Base-by-base conservation (phyloP, 177 flowering plant species). In the Vitis hybrid region DNA sequence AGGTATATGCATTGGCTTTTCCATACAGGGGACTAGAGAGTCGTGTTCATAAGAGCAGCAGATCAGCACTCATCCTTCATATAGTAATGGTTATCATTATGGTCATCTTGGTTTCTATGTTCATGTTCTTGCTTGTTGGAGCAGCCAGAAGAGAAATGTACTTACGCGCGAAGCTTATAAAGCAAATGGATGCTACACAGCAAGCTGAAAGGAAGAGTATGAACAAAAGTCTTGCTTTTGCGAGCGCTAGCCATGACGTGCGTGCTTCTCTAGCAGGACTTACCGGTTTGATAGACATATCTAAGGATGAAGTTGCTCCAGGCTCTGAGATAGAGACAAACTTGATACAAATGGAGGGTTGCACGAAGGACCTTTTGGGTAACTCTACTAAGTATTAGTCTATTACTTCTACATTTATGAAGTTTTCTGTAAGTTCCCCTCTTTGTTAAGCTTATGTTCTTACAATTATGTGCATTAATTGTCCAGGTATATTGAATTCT, bases 121-220 rank as follows among this genome's bases (percentile, higher is more conserved):
- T 84, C 12, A 54, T 86, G 15, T 21, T 66, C 48, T 51, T 86
- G 34, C 68, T 75, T 30, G 26, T 70, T 17, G 68, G 80, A 71
- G 82, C 83, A 1, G 76, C 80, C 1, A 79, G 64, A 63, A 77
- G 84, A 67, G 91, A 84, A 75, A 80, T 86, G 78, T 52, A 69
- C 34, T 73, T 88, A 30, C 64, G 84, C 57, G 73, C 85, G 1
- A 69, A 74, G 7, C 84, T 88, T 4, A 85, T 91, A 23, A 85
- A 86, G 26, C 93, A 93, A 78, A 87, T 73, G 89, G 97, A 92
- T 69, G 84, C 90, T 18, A 89, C 95, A 5, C 83, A 80, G 69
- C 94, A 92, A 74, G 94, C 97, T 1, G 99, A 96, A 81, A 86
- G 90, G 32, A 91, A 88, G 77, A 89, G 89, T 59, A 83, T 84